Base-by-base conservation (phyloP, 768 basidiomycete species). In the Calocybe gangraenosa region DNA sequence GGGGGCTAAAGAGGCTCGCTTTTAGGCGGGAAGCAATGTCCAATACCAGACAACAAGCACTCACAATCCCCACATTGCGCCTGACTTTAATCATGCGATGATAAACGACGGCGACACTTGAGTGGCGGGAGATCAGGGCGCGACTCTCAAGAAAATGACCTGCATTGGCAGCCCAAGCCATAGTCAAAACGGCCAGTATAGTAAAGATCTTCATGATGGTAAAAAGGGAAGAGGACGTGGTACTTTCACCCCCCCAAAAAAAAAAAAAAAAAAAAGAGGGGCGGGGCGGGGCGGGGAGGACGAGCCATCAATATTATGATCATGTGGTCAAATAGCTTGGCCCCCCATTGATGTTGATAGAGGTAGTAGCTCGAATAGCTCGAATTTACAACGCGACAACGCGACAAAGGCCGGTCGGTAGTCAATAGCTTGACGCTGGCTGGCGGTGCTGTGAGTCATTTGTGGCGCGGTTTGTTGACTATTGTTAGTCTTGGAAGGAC, bases 171-270 rank as follows among this genome's bases (percentile, higher is more conserved):
- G 60, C 44, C 13, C 64, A 44, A 39, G 61, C 47, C 34, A 70
- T 57, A 48, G 71, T 58, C 41, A 79, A 57, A 53, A 71, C 48
- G 31, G 58, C 60, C 39, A 73, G 46, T 32, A 70, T 23, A 30
- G 73, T 58, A 51, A 68, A 57, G 42, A 73, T 47, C 67, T 70
- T 76, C 78, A 79, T 78, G 48, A 50, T 53, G 42, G 39, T 45
- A 36, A 58, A 56, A 22, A 41, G 52, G 46, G 44, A 52, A 51
- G 34, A 25, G n/a, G n/a, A n/a, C n/a, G n/a, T n/a, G n/a, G n/a
- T n/a, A n/a, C n/a, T n/a, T n/a, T n/a, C n/a, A n/a, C n/a, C n/a
- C n/a, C n/a, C n/a, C n/a, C n/a, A n/a, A n/a, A n/a, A 48, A 39
- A 32, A 31, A 47, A 31, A 51, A 46, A 51, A 44, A 51, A 49